Base-by-base conservation (phyloP, 768 basidiomycete species). In the Mycena albidolilacea region DNA sequence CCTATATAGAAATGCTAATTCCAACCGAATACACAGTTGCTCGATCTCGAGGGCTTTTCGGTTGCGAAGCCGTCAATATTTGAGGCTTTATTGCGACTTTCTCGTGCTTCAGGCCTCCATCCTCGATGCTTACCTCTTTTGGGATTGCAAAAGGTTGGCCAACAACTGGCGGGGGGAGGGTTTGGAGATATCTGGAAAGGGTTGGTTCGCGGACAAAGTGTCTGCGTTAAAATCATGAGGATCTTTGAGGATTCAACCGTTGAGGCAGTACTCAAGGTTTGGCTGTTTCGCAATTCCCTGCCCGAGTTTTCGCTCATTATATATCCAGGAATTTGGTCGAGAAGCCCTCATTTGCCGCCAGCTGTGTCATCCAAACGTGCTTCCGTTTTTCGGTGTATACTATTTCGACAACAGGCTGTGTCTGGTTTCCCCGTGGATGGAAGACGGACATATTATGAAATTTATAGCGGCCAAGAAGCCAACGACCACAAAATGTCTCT, bases 391-490 rank as follows among this genome's bases (percentile, higher is more conserved):
- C 30, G 79, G 79, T 12, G 43, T 77, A 35, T 71, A 78, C 46
- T 62, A 72, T 59, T 66, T 75, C 60, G 64, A 70, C 0, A 52
- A 55, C 19, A 52, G 75, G 10, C 55, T 78, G 23, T 76, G 74
- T 30, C 78, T 83, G 15, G 38, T 83, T 15, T 71, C 75, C 10
- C 79, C 80, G 7, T 81, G 81, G 80, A 81, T 82, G 81, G 68
- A 76, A 41, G 73, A 80, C 12, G 81, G 82, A 0, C 76, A 79
- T 4, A 66, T 81, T 12, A 21, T 71, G 2, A 64, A 76, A 15
- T 78, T 71, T 61, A 10, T 81, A 55, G 52, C 15, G 55, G 8
- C 43, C 14, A 19, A 37, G 55, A 30, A 57, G 0, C 46, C 48
- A 17, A 0, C 50, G 0, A 19, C 11, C 15, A 55, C 19, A 11